These are phyloP conservation scores for Penicillium palitans DNA, from an alignment of 2,329 filamentous ascomycete species.

Conservation along the genomic window DNA sequence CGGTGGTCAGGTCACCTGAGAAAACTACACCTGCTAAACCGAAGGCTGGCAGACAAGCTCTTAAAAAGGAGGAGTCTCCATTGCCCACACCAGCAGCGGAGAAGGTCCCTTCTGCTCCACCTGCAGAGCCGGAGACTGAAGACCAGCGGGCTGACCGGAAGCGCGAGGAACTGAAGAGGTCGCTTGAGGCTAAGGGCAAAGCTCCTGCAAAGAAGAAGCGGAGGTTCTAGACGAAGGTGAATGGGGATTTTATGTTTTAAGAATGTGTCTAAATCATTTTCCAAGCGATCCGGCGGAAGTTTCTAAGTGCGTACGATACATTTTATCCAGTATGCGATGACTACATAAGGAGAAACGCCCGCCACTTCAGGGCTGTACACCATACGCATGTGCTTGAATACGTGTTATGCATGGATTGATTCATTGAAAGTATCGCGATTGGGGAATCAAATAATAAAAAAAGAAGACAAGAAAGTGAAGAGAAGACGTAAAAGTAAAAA, in stretches of 20 bases:
- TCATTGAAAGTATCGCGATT: slow-evolving; percentile 11
- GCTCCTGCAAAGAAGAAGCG: slow-evolving; percentile 58
- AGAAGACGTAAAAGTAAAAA: background rate
- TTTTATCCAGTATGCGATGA: background rate
- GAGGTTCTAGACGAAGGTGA: slow-evolving; percentile 47
- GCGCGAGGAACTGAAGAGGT: slow-evolving; percentile 57
- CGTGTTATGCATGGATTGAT: background rate
- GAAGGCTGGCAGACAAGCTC: background rate
- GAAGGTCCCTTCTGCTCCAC: background rate
- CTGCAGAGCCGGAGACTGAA: slow-evolving; percentile 37
- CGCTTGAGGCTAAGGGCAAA: slow-evolving; percentile 53
- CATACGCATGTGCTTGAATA: background rate
- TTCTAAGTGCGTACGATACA: background rate
- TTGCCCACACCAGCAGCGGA: background rate
- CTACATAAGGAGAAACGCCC: background rate
- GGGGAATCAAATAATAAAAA: slow-evolving; percentile 14
- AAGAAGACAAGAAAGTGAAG: background rate
- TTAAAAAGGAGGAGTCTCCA: slow-evolving; percentile 2
- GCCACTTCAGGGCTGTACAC: background rate
- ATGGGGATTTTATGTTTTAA: background rate
- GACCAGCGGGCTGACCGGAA: slow-evolving; percentile 57
- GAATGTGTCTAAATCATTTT: background rate
- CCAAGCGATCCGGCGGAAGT: background rate
- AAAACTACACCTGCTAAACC: background rate
- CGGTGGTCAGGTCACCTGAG: background rate